Conservation (phyloP, 371 early-diverging fungal species). For the Rhizomucor miehei region DNA sequence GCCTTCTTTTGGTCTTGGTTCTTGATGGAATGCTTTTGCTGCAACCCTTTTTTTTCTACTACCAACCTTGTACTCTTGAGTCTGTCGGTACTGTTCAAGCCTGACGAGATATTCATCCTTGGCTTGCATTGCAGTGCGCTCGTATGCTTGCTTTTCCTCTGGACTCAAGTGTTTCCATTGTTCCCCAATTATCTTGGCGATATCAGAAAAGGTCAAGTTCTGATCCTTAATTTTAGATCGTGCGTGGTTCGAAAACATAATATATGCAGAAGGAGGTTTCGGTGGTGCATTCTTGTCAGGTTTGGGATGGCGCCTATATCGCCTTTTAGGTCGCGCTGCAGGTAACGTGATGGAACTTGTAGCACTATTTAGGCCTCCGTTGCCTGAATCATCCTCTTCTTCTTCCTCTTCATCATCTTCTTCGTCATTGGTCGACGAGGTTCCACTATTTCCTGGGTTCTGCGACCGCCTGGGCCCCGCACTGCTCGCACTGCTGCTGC, state of each 20-base stretch:
- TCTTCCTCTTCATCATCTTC: too few relatives aligned
- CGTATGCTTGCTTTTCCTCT: slow-evolving; percentile 32
- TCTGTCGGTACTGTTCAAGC: slow-evolving; percentile 32
- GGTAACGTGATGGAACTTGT: too few relatives aligned
- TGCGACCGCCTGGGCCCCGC: too few relatives aligned
- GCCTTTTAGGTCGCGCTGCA: slow-evolving; percentile 18
- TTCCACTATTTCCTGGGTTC: too few relatives aligned
- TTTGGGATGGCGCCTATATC: slow-evolving; percentile 54
- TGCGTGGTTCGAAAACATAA: slow-evolving; percentile 50
- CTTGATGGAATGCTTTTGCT: too few relatives aligned
- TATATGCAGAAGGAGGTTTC: slow-evolving; percentile 57
- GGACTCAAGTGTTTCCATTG: slow-evolving; percentile 39
- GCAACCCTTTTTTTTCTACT: background rate
- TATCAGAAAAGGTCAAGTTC: slow-evolving; percentile 43
- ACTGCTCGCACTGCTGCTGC: slow-evolving; percentile 16
- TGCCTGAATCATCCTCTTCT: too few relatives aligned
- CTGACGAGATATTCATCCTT: slow-evolving; percentile 39
- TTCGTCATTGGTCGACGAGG: too few relatives aligned
- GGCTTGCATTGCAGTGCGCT: slow-evolving; percentile 33
- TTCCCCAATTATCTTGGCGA: slow-evolving; percentile 51
- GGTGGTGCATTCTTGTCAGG: slow-evolving; percentile 51
- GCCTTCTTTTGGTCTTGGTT: too few relatives aligned
- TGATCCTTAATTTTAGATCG: slow-evolving; percentile 37
- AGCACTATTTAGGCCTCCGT: too few relatives aligned
- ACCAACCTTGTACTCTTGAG: slow-evolving; percentile 29